A percentile compares a stretch with the other conserved stretches of the same genome.
Conservation (phyloP, 139 green algal species). For the Nannochloris sp. region DNA sequence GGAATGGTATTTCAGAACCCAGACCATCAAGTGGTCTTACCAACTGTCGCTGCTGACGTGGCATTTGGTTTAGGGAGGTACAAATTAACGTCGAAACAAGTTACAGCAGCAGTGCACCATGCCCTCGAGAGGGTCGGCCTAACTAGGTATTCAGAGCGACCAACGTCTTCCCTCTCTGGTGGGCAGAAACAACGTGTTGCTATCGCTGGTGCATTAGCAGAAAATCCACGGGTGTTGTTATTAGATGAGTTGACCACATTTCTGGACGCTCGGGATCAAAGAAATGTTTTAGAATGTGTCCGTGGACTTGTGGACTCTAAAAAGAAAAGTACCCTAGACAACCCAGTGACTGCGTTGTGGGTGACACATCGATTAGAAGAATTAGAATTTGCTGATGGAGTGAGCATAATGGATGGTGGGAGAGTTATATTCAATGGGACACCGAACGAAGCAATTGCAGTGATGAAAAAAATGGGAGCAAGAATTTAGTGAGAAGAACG, state of each 20-base stretch:
- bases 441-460: constrained; percentile 29
- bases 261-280: constrained; percentile 86
- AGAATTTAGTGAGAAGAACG: background rate
- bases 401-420: constrained; percentile 72
- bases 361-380: constrained; percentile 97
- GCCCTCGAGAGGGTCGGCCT: constrained; percentile 77
- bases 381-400: constrained; percentile 80
- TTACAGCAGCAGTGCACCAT: constrained; percentile 40
- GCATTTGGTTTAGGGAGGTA: constrained; percentile 89
- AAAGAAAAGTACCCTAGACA: background rate
- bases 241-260: constrained; percentile 99
- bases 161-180: constrained; percentile 82
- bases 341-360: constrained; percentile 80
- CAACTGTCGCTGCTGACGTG: constrained; percentile 88
- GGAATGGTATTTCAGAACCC: constrained; percentile 98
- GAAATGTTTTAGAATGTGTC: constrained; percentile 69
- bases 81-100: constrained; percentile 40
- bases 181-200: constrained; percentile 96
- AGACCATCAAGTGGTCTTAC: constrained; percentile 92
- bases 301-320: constrained; percentile 32
- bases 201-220: constrained; percentile 73
- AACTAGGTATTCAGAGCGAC: constrained; percentile 47
- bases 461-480: constrained; percentile 42
- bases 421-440: constrained; percentile 58
- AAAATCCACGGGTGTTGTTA: constrained; percentile 68